Evolutionary conservation across 2,329 filamentous ascomycete genomes (phyloP), one percentile per base, ranked within the genome.

Genomic region (Aspergillus sp.): DNA sequence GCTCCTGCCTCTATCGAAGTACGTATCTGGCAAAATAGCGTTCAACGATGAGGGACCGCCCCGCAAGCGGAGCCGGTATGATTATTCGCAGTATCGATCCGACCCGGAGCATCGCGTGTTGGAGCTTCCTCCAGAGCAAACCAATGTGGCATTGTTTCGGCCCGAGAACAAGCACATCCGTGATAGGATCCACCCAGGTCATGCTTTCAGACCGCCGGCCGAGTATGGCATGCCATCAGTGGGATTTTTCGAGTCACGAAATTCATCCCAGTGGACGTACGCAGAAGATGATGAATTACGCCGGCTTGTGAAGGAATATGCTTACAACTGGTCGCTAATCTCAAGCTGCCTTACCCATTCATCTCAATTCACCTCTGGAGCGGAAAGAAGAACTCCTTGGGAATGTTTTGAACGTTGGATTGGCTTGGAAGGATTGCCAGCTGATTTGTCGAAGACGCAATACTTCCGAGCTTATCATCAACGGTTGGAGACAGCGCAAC

Each of bases 331-430:
- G 95, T 96, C 92, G 3, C 82, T 99, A 5, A 96, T 98, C 56
- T 91, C 93, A 1, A 90, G 86, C 67, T 88, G 94, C 60, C 80
- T 98, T 55, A 84, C 87, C 1, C 84, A 89, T 16, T 87, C 86
- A 55, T 96, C 92, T 0, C 74, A 87, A 14, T 96, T 92, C 70
- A 84, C 87, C n/a, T 94, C 93, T 20, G 92, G 91, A 1, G 87
- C 92, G 11, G 94, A 98, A 73, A 85, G 95, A 62, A 86, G 95
- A 52, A 98, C 94, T 2, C 92, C 94, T 0, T 99, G 95, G 95
- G 95, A 99, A 78, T 99, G 95, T 73, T 99, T 99, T 69, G 95
- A 99, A 76, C 86, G 95, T 49, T 99, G 94, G 94, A 90, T 97
- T 56, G 88, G 90, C 66, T 80, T 98, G 12, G 95, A 98, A 77